Percentiles rank a stretch among this genome's conserved stretches.
Conservation (phyloP, 192 early-diverging fungal species). For the Thamnidium elegans region DNA sequence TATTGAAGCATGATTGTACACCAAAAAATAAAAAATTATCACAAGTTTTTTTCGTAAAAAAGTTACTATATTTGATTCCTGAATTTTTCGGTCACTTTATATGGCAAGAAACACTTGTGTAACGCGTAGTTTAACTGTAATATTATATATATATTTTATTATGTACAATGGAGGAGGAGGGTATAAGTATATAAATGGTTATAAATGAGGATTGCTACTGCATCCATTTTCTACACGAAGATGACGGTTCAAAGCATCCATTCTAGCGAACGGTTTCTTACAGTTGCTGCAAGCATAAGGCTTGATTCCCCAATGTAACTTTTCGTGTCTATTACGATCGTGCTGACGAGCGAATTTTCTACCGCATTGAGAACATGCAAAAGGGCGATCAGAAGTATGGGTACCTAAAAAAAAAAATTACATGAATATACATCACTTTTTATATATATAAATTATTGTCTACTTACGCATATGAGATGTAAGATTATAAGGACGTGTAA, state of each 20-base stretch:
- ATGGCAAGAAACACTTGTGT: too few relatives aligned
- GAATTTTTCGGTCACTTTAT: too few relatives aligned
- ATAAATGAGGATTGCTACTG: neutral
- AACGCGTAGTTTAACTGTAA: too few relatives aligned
- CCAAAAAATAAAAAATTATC: too few relatives aligned
- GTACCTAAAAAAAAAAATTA: constrained; percentile 27
- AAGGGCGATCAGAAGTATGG: constrained; percentile 74
- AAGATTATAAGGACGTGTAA: constrained; percentile 74
- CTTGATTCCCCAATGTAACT: constrained; percentile 69
- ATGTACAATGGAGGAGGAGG: too few relatives aligned
- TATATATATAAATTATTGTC: too few relatives aligned
- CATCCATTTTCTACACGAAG: constrained; percentile 36
- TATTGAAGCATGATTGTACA: too few relatives aligned
- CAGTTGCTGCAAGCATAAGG: constrained; percentile 70
- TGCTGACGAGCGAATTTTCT: constrained; percentile 85
- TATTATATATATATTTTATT: too few relatives aligned
- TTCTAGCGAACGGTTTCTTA: constrained; percentile 68
- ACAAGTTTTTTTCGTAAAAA: too few relatives aligned
- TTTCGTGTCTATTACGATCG: constrained; percentile 83
- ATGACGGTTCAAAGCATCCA: constrained; percentile 77
- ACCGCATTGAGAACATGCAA: constrained; percentile 69
- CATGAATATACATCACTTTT: too few relatives aligned
- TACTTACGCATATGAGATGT: constrained; percentile 60
- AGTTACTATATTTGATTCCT: too few relatives aligned
- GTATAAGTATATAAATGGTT: too few relatives aligned